Conservation (phyloP, 2,329 filamentous ascomycete genomes). For the Trichoderma oligosporum region DNA sequence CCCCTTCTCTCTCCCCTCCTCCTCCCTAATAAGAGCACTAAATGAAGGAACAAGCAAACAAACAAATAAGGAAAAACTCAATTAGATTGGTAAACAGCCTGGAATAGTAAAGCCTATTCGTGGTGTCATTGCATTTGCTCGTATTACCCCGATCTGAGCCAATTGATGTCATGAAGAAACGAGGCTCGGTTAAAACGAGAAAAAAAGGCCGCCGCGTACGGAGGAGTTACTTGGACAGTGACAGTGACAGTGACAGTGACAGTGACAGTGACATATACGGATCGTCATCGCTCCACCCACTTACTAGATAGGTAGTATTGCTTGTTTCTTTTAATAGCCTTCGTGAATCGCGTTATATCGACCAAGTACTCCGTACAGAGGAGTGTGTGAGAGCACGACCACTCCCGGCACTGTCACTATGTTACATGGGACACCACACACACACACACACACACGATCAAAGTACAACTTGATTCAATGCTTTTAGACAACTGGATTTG, state of each 20-base stretch:
- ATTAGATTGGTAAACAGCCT: background rate
- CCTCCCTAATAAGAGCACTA: background rate
- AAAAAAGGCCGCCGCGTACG: background rate
- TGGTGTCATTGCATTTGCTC: background rate
- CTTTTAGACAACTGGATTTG: background rate
- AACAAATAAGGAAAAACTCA: background rate
- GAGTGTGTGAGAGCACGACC: background rate
- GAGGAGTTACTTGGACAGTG: too few species aligned
- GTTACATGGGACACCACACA: background rate
- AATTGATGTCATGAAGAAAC: background rate
- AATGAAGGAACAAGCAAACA: background rate
- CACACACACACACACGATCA: background rate
- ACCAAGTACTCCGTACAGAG: background rate
- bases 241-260: background rate
- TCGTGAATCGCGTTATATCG: background rate
- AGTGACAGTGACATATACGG: slow-evolving; percentile 4
- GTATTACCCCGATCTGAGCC: slow-evolving; percentile 1
- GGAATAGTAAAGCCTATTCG: slow-evolving; percentile 6
- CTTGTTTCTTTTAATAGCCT: slow-evolving; percentile 1
- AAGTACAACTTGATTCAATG: background rate
- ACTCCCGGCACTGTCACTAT: too few species aligned
- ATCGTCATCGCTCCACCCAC: slow-evolving; percentile 14
- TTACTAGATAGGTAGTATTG: background rate
- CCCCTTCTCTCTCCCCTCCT: too few species aligned
- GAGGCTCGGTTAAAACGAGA: slow-evolving; percentile 9